phyloP scores from a whole-genome alignment of 805 yeast species.

The Myxozyma mucilagina region DNA sequence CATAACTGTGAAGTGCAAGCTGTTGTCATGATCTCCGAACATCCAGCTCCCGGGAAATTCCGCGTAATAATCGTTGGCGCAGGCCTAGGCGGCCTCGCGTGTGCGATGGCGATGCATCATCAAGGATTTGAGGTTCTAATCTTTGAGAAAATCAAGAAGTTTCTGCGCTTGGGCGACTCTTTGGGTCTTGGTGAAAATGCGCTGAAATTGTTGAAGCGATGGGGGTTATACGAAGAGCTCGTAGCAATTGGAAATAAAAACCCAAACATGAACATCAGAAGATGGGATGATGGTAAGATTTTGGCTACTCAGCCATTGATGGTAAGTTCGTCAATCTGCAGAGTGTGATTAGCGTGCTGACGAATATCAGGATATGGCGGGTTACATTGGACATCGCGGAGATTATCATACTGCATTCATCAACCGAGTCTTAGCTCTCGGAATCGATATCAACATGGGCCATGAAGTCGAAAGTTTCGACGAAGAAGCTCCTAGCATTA shows the following conservation, averaged over 20 bases:
- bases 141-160: constrained; percentile 15
- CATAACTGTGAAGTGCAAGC: too few species aligned
- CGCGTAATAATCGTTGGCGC: constrained; percentile 37
- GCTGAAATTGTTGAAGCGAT: constrained; percentile 1
- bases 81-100: constrained; percentile 40
- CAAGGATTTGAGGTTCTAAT: constrained; percentile 37
- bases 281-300: constrained; percentile 35
- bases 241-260: constrained; percentile 2
- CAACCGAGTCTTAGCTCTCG: neutral
- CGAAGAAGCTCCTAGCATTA: neutral
- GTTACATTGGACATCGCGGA: constrained; percentile 9
- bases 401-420: constrained; percentile 6
- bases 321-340: constrained; percentile 29
- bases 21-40: neutral
- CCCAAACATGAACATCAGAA: constrained; percentile 12
- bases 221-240: constrained; percentile 9
- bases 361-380: constrained; percentile 7
- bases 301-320: constrained; percentile 33
- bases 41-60: neutral
- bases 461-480: neutral
- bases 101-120: constrained; percentile 36
- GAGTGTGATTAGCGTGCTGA: neutral
- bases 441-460: constrained; percentile 5
- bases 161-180: neutral
- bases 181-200: constrained; percentile 12